A percentile compares a stretch with the other conserved stretches of the same genome.
Evolutionary conservation across 2,329 filamentous ascomycete genomes (phyloP).

Genomic region (Diaporthe helianthi): DNA sequence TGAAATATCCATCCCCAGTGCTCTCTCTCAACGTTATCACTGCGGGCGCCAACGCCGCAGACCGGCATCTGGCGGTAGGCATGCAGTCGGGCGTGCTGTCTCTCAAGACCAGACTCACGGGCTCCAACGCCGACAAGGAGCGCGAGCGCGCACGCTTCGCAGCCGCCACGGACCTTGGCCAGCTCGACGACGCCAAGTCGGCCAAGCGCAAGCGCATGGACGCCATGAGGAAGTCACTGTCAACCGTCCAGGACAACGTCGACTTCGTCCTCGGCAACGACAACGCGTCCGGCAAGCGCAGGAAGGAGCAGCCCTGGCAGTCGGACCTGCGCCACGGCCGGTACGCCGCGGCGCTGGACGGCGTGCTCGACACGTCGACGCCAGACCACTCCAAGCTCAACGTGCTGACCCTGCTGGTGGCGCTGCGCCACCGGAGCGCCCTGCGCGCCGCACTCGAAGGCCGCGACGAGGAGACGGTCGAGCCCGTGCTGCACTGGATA

Average conservation of each 20-base stretch:
- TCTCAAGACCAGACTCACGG: conserved; percentile 85
- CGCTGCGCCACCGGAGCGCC: conserved; percentile 86
- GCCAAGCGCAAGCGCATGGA: conserved; percentile 70
- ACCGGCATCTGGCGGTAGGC: conserved; percentile 93
- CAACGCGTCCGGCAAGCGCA: conserved; percentile 51
- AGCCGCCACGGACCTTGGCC: conserved; percentile 79
- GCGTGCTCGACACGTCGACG: conserved; percentile 66
- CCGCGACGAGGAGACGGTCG: conserved; percentile 80
- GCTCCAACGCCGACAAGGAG: conserved; percentile 81
- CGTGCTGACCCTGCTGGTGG: conserved; percentile 79
- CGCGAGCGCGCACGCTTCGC: conserved; percentile 78
- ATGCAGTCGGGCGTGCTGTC: conserved; percentile 94
- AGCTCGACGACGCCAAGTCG: conserved; percentile 72
- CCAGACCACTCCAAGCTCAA: conserved; percentile 65
- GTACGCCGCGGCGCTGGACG: conserved; percentile 80
- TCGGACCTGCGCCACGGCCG: conserved; percentile 77
- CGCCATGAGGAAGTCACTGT: conserved; percentile 62
- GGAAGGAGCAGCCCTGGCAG: conserved; percentile 79
- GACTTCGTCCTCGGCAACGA: conserved; percentile 89
- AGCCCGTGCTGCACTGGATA: conserved; percentile 85
- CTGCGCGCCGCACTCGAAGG: conserved; percentile 80
- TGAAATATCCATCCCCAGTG: conserved; percentile 92
- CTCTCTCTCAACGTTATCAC: conserved; percentile 81
- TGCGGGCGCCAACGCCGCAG: conserved; percentile 72
- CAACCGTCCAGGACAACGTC: conserved; percentile 82